Evolutionary conservation across 306 rosid species (phyloP).

Genomic region (Luffa acutangula): DNA sequence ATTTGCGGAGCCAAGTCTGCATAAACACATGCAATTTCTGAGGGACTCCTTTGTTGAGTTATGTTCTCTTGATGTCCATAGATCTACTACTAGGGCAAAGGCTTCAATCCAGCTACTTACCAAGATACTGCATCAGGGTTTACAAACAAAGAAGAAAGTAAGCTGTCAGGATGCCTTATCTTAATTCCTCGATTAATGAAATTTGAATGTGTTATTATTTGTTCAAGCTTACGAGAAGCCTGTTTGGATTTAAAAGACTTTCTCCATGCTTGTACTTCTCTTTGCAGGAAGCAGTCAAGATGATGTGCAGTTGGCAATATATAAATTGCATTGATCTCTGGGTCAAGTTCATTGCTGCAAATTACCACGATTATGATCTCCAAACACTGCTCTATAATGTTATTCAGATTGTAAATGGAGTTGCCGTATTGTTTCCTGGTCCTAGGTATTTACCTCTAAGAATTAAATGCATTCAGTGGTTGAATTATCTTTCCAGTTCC

Average conservation of each 20-base stretch:
- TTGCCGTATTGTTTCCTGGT: conserved; percentile 66
- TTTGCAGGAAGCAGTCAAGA: conserved; percentile 69
- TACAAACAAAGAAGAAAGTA: conserved; percentile 61
- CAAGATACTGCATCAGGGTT: conserved; percentile 59
- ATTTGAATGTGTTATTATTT: background rate
- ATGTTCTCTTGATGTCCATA: conserved; percentile 61
- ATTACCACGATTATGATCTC: conserved; percentile 54
- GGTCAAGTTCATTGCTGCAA: conserved; percentile 49
- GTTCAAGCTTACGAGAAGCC: background rate
- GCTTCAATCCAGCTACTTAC: conserved; percentile 44
- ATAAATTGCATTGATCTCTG: conserved; percentile 74
- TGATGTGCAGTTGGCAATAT: conserved; percentile 69
- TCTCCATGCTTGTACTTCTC: conserved; percentile 16
- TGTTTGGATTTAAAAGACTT: background rate
- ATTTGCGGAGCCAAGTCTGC: conserved; percentile 37
- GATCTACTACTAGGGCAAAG: conserved; percentile 56
- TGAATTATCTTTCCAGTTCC: conserved; percentile 59
- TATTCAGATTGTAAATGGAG: conserved; percentile 65
- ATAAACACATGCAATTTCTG: conserved; percentile 45
- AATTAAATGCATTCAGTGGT: conserved; percentile 72
- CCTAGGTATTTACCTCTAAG: conserved; percentile 91
- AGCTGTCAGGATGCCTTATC: background rate
- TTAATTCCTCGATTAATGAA: conserved; percentile 1
- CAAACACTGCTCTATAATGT: conserved; percentile 47
- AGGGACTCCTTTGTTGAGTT: conserved; percentile 76